Base-by-base conservation (phyloP, 768 basidiomycete species). In the Pleurotus giganteus region DNA sequence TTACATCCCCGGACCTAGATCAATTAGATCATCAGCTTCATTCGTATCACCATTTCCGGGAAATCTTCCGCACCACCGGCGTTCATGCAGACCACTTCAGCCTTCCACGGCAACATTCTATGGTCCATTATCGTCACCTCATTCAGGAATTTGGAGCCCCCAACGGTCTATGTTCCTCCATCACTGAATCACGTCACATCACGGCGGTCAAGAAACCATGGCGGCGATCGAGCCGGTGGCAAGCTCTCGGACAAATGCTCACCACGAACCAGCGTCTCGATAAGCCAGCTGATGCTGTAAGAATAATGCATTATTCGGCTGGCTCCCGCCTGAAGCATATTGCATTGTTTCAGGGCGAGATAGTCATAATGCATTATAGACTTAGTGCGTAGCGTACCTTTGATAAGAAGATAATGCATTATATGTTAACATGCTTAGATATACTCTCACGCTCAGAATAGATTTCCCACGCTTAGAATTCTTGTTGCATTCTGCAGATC, bases 121-220 rank as follows among this genome's bases (percentile, higher is more conserved):
- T 61, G 9, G 12, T 17, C 9, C 62, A 66, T 52, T 65, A 66
- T 17, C 19, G 28, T 7, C 17, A 28, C 3, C n/a, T 50, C 17
- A 63, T 65, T 23, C 51, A 57, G 28, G 28, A 39, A 2, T 64
- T 59, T 54, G 60, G 61, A 4, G 59, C 63, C 3, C 65, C 60
- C 3, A 57, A 64, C 23, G 61, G 65, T 11, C 36, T 61, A 8
- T 65, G 60, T 45, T 61, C 65, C n/a, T 63, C 65, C 2, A 64
- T 64, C 27, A 63, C 59, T 11, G 63, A 66, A 53, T 60, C 63
- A 1, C 61, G 62, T 26, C 65, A 66, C 31, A 66, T 63, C 42
- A 61, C 61, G 4, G 63, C 65, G 12, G 63, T 66, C 17, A 65
- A 66, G 47, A 53, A 60, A 27, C 65, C 63, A 3, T 66, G 63